A percentile compares a stretch with the other conserved stretches of the same genome.
Conservation (phyloP, 2,329 filamentous ascomycete species). For the Aurifilum marmelostoma region DNA sequence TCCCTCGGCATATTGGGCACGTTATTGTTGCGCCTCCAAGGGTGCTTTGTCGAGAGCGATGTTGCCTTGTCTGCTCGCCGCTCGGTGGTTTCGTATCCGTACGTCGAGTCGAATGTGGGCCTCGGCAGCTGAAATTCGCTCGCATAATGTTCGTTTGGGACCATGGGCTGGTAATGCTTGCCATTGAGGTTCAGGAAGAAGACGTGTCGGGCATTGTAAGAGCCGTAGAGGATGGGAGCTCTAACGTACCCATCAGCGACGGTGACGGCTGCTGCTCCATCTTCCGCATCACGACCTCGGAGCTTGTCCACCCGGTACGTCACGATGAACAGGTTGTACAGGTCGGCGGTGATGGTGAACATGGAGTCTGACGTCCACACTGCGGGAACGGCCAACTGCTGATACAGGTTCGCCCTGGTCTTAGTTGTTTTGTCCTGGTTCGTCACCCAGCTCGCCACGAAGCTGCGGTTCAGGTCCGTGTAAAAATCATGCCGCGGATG, state of each 20-base stretch:
- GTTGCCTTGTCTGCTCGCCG: conserved; percentile 5
- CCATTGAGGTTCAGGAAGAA: conserved; percentile 36
- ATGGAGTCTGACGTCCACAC: conserved; percentile 37
- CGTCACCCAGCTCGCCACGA: conserved; percentile 27
- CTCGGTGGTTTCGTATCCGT: neutral
- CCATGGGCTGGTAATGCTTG: conserved; percentile 39
- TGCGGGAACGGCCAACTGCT: conserved; percentile 37
- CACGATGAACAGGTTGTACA: conserved; percentile 40
- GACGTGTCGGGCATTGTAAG: conserved; percentile 40
- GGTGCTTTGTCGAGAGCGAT: conserved; percentile 8
- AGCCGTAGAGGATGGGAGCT: conserved; percentile 32
- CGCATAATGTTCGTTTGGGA: conserved; percentile 38
- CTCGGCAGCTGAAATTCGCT: conserved; percentile 41
- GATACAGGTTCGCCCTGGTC: conserved; percentile 36
- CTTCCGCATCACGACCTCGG: neutral
- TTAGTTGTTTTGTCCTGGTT: no score
- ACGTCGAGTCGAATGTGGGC: conserved; percentile 31
- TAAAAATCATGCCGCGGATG: conserved; percentile 37
- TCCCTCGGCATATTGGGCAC: neutral
- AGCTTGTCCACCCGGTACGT: conserved; percentile 30
- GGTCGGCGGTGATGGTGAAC: conserved; percentile 39
- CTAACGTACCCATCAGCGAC: conserved; percentile 11
- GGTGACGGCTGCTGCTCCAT: no score
- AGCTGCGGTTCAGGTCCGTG: conserved; percentile 33
- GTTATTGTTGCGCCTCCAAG: conserved; percentile 11